Base-by-base conservation (phyloP, 1,284 basidiomycete species). In the Puccinia hordei region DNA sequence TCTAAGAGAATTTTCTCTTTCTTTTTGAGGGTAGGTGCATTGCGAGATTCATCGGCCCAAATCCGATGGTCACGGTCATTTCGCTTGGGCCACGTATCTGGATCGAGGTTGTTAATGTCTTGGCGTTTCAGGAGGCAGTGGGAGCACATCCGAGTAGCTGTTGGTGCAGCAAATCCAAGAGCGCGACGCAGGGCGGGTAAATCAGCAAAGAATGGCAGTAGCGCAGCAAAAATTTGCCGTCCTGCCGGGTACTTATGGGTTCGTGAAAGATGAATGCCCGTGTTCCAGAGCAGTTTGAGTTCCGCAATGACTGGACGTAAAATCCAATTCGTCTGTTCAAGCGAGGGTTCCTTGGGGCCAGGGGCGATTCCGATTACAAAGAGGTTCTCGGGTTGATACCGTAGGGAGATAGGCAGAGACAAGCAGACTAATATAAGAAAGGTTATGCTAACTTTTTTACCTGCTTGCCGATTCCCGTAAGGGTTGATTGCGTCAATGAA, bases 331-430 rank as follows among this genome's bases (percentile, higher is more conserved):
- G n/a, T n/a, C 24, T 84, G 65, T 13, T 82, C 59, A 1, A 78
- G 41, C 0, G 51, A 65, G 2, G 82, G 83, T 44, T 83, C 82
- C 17, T 65, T 35, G 12, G 82, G 83, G 0, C 83, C 83, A 22
- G 84, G 87, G 85, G 85, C 85, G 22, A 88, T 82, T 0, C 86
- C 86, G 5, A 84, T 85, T 10, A 87, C 82, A 78, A 83, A 87
- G 22, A 87, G 82, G 63, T 88, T 87, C 72, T 87, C 85, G 0
- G 81, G 61, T 30, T 83, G 81, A 76, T 85, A 85, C 0, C 87
- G 84, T 17, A 86, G 44, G 2, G 82, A 44, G 0, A 68, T 85
- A 35, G 86, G 75, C 15, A 83, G 61, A n/a, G 49, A 57, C 5
- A 27, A 74, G 24, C 55, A 63, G 38, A 68, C 63, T 33, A 77